Evolutionary conservation across 2,329 filamentous ascomycete species (phyloP).

Genomic region (Pseudogymnoascus sp.): DNA sequence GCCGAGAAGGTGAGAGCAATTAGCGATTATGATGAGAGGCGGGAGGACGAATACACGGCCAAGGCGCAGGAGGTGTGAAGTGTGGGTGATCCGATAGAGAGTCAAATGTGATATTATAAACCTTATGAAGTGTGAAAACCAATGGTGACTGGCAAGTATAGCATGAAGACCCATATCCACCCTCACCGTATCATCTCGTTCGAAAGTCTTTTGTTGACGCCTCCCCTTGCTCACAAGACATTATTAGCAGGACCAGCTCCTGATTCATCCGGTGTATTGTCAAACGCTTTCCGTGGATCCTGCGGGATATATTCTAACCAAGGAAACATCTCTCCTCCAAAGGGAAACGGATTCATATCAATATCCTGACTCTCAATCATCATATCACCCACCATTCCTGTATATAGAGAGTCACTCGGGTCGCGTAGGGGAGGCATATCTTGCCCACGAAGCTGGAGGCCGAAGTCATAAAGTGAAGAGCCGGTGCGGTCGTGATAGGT

Average conservation of each 20-base stretch:
- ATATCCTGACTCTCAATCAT: constrained; percentile 71
- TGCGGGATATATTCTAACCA: constrained; percentile 68
- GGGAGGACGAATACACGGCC: neutral
- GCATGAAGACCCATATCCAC: too few relatives aligned
- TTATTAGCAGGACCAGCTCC: too few relatives aligned
- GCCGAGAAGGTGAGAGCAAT: constrained; percentile 39
- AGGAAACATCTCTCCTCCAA: constrained; percentile 58
- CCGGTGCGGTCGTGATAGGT: constrained; percentile 5
- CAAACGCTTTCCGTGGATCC: constrained; percentile 52
- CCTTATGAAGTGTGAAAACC: neutral
- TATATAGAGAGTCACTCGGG: neutral
- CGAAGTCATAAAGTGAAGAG: neutral
- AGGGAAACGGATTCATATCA: constrained; percentile 54
- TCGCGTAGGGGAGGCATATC: neutral
- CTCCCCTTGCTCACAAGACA: too few relatives aligned
- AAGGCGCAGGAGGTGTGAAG: neutral
- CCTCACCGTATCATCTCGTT: too few relatives aligned
- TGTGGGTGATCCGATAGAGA: neutral
- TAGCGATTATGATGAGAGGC: neutral
- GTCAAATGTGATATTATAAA: neutral
- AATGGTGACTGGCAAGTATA: too few relatives aligned
- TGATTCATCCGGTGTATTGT: constrained; percentile 16
- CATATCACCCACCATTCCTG: constrained; percentile 35
- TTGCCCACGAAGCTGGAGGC: neutral
- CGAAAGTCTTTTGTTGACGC: too few relatives aligned